These are phyloP conservation scores for Paramyrothecium roridum DNA, from an alignment of 2,329 filamentous ascomycete genomes.

Conservation along the genomic window DNA sequence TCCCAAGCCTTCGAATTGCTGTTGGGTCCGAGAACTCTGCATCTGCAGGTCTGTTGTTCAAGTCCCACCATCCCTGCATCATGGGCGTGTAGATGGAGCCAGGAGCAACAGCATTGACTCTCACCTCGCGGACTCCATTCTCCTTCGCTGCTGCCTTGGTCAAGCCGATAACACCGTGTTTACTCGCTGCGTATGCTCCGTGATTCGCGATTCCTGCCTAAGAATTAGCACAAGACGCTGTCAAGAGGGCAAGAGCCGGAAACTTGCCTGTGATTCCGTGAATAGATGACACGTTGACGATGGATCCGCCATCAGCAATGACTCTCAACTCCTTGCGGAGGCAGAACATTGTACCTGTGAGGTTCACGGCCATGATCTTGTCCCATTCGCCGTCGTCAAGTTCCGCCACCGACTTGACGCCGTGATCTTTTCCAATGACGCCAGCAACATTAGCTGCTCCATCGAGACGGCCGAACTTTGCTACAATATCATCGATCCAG, in stretches of 20 bases:
- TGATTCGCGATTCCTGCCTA: conserved; percentile 25
- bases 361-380: conserved; percentile 43
- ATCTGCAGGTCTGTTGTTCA: conserved; percentile 22
- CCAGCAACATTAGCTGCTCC: conserved; percentile 55
- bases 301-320: conserved; percentile 43
- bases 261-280: conserved; percentile 39
- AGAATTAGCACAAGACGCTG: no score
- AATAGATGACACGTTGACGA: conserved; percentile 55
- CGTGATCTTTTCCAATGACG: conserved; percentile 43
- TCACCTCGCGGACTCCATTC: conserved; percentile 36
- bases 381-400: conserved; percentile 47
- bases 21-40: conserved; percentile 39
- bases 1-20: conserved; percentile 39
- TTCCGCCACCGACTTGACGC: conserved; percentile 34
- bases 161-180: conserved; percentile 30
- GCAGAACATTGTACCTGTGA: conserved; percentile 51
- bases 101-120: conserved; percentile 40
- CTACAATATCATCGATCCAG: conserved; percentile 45
- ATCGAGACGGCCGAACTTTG: conserved; percentile 49
- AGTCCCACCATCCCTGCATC: conserved; percentile 40
- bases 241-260: no score
- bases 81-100: conserved; percentile 46
- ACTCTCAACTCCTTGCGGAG: conserved; percentile 41
- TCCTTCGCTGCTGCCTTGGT: conserved; percentile 27
- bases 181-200: conserved; percentile 29